Base-by-base conservation (phyloP, 2,329 filamentous ascomycete genomes). In the Nemania sp. region DNA sequence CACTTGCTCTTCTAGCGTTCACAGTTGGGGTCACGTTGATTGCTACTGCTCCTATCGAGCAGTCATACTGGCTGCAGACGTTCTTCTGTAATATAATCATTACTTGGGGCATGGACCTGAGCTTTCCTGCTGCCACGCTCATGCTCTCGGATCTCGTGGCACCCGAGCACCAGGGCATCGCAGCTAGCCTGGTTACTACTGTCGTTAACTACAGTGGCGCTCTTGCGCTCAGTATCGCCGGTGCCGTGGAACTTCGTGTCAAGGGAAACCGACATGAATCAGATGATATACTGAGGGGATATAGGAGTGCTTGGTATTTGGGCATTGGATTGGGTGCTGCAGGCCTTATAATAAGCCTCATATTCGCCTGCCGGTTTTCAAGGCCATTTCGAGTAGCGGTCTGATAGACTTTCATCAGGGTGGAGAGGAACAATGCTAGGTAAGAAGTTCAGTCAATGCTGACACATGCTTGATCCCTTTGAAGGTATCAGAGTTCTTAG, bases 121-220 rank as follows among this genome's bases (percentile, higher is more conserved):
- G 80, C 32, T 88, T 88, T 70, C 86, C 86, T 3, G 82, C 85
- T 0, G 85, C 82, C 0, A 87, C 83, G 0, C 75, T 88, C 10
- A 80, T 88, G 64, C 79, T 88, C 22, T 83, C 79, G 6, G 83
- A 87, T 67, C 76, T 77, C 7, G 73, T 79, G 49, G 73, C 74
- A 43, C 69, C 69, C 53, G 75, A 78, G 57, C 76, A 79, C 38
- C 78, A 79, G 60, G 78, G 77, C n/a, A 78, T 79, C 57, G 78
- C 77, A 8, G 78, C 78, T 1, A 84, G 82, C 18, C 73, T 89
- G 29, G 84, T 89, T 63, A 86, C 82, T 54, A 88, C 86, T 0
- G 79, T 88, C 52, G 83, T 89, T 45, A 89, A 89, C 73, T 89
- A 89, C 73, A 84, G 81, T 65, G 88, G 88, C 47, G 84, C 83